Evolutionary conservation across 116 monocot species (phyloP), one percentile per base, ranked within the genome.

Genomic region (Dioscorea cayenensis): DNA sequence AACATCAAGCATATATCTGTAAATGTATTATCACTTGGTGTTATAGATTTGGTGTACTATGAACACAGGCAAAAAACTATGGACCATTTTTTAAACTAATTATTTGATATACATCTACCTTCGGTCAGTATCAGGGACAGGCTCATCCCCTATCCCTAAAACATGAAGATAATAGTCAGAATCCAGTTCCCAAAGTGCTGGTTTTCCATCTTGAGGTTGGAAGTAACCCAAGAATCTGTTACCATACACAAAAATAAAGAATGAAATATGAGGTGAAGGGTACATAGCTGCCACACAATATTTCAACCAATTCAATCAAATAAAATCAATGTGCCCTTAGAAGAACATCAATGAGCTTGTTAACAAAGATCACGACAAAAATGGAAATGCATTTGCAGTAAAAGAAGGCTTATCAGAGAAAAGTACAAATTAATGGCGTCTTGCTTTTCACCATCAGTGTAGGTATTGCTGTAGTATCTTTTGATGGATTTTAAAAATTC

Each of bases 101-200:
- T 1, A 18, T 55, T 55, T 16, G 17, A 55, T 55, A 16, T n/a
- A 6, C 55, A 55, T 16, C 17, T 69, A 69, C 69, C 69, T 52
- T 17, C n/a, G 79, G 12, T 74, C 79, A 36, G 51, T 75, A 51
- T 80, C 73, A 70, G 77, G 74, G 68, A 65, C 49, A 67, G 70
- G 74, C 60, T 84, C 88, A 77, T 89, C 91, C 49, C 75, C 83
- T 73, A 74, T 73, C 55, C 86, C 83, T 43, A 73, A 83, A 68
- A 91, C 89, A 85, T 99, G 99, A 79, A 99, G 99, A 83, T 99
- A 94, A 68, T 99, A 99, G 80, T 99, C 99, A 10, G 91, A 87
- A 37, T 99, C 99, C 80, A 99, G 67, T 48, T 99, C 99, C 99
- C 99, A 99, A 27, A 99, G 85, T 63, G 99, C 91, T 79, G 94